Base-by-base conservation (phyloP, 345 rosid genomes). In the Dipteronia sinensis region DNA sequence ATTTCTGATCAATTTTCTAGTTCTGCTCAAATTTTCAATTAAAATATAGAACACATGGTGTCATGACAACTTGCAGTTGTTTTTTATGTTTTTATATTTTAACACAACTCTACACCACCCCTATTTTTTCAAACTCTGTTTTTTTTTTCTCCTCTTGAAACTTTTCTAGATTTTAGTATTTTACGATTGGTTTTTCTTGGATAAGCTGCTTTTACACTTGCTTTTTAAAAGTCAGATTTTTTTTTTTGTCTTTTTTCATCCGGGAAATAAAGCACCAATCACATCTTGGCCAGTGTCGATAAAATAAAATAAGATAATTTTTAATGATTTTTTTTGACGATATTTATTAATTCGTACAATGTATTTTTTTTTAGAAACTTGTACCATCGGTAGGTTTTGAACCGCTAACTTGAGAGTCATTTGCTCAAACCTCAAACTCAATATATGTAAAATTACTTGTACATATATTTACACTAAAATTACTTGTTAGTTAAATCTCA, bases 11-110 rank as follows among this genome's bases (percentile, higher is more conserved):
- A 38, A 73, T 62, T 29, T 61, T 47, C 78, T 69, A 71, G 56
- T 40, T 69, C 65, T 76, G 67, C 46, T 44, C 22, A 58, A 51
- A 5, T 34, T 3, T 6, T 22, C 47, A 12, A 58, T 76, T 47
- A 22, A 71, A 42, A 77, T 74, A 62, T 49, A 34, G 16, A 65
- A 79, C 80, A 71, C 83, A 77, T 72, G 86, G 55, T 69, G 55
- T 69, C 8, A 73, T 69, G 75, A 67, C 82, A 75, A 79, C 72
- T 86, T 86, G 83, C 72, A n/a, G 53, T 68, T 25, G 34, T 80
- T 77, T 34, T 34, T 34, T 34, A 34, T 34, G 38, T 34, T 34
- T 34, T 34, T 65, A 76, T 61, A 72, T 62, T 44, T 59, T 69
- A 65, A 72, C 49, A 71, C 46, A 3, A 6, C 44, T 1, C 10